phyloP scores from a whole-genome alignment of 805 yeast genomes.

The Saccharomycopsis sp. region DNA sequence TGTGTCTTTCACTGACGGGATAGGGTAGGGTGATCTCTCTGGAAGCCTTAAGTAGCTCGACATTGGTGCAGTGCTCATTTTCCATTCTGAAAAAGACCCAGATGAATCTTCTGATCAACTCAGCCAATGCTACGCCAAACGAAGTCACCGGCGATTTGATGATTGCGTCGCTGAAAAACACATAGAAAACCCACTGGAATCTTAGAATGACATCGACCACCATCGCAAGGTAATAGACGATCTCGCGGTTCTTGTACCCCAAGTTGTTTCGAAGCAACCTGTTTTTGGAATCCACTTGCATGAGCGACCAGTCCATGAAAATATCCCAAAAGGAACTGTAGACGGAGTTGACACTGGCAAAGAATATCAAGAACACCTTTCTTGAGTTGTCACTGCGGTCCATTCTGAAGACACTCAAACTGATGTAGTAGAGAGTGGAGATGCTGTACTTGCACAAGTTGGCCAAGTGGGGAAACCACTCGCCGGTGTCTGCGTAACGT shows the following conservation, averaged over 20 bases:
- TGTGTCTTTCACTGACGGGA: slow-evolving; percentile 32
- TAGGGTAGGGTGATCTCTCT: slow-evolving; percentile 86
- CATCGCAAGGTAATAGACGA: slow-evolving; percentile 69
- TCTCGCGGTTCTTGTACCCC: slow-evolving; percentile 46
- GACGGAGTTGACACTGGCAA: slow-evolving; percentile 69
- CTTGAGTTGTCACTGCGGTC: slow-evolving; percentile 34
- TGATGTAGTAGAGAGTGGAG: slow-evolving; percentile 60
- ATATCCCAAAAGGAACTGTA: slow-evolving; percentile 80
- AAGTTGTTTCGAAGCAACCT: slow-evolving; percentile 63
- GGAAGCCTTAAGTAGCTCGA: slow-evolving; percentile 76
- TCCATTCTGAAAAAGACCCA: slow-evolving; percentile 95
- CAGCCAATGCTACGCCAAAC: slow-evolving; percentile 77
- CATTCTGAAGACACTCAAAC: slow-evolving; percentile 74
- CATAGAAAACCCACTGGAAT: slow-evolving; percentile 90
- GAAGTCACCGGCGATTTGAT: slow-evolving; percentile 87
- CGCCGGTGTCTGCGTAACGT: slow-evolving; percentile 89
- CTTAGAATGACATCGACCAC: slow-evolving; percentile 65
- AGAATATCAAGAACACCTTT: slow-evolving; percentile 57
- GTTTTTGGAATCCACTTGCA: slow-evolving; percentile 57
- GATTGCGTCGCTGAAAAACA: slow-evolving; percentile 63
- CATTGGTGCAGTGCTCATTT: slow-evolving; percentile 92
- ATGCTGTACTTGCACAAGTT: slow-evolving; percentile 74
- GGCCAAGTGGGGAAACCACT: slow-evolving; percentile 93
- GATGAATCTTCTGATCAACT: slow-evolving; percentile 70
- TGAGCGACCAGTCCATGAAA: slow-evolving; percentile 91